phyloP scores from a whole-genome alignment of 768 basidiomycete species.

The Galerina sulciceps region DNA sequence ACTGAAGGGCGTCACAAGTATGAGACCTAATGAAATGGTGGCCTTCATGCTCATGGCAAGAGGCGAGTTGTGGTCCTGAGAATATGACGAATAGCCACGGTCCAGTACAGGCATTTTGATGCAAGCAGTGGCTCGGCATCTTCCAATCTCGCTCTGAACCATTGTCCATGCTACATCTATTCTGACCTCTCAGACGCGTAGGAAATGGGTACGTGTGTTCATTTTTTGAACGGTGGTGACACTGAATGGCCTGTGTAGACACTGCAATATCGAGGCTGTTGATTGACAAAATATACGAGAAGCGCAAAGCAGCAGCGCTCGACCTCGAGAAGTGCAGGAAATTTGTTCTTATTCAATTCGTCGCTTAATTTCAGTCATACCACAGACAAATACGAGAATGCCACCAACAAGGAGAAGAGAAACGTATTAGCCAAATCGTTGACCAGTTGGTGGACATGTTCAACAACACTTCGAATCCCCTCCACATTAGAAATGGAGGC shows the following conservation, averaged over 20 bases:
- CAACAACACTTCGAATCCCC: slow-evolving; percentile 76
- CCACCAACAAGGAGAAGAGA: slow-evolving; percentile 78
- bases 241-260: slow-evolving; percentile 45
- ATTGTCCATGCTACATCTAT: slow-evolving; percentile 11
- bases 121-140: too few relatives aligned
- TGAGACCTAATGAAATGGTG: slow-evolving; percentile 30
- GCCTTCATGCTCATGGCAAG: slow-evolving; percentile 25
- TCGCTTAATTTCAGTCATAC: slow-evolving; percentile 3
- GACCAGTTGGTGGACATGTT: slow-evolving; percentile 97
- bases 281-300: slow-evolving; percentile 95
- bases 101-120: too few relatives aligned
- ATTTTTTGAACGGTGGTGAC: background rate
- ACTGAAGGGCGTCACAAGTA: slow-evolving; percentile 51
- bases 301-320: slow-evolving; percentile 92
- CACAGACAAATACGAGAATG: slow-evolving; percentile 84
- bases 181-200: slow-evolving; percentile 12
- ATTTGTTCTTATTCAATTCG: background rate
- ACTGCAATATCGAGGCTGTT: slow-evolving; percentile 78
- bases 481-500: slow-evolving; percentile 93
- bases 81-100: slow-evolving; percentile 18
- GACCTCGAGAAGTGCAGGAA: slow-evolving; percentile 87
- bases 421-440: slow-evolving; percentile 84
- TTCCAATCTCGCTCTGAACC: background rate
- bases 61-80: background rate
- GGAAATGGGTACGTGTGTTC: slow-evolving; percentile 25